Base-by-base conservation (phyloP, 805 yeast genomes). In the Tanozyma kutaoensis region DNA sequence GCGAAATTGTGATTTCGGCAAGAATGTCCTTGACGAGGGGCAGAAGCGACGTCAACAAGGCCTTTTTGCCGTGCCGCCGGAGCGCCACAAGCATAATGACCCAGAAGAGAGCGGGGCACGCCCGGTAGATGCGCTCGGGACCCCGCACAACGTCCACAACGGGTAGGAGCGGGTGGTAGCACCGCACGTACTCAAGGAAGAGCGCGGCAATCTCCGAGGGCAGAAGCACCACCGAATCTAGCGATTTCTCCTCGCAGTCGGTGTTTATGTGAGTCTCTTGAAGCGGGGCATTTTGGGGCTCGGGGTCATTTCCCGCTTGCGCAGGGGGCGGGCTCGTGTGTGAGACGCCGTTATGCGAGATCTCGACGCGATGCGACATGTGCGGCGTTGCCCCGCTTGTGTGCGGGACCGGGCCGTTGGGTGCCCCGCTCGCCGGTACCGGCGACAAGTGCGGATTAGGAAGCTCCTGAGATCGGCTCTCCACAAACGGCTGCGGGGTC, bases 101-200 rank as follows among this genome's bases (percentile, higher is more conserved):
- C 98, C 98, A 88, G 44, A 88, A 88, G 12, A 88, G 56, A 3
- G 88, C 76, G 0, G 96, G 95, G 31, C 95, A 84, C 12, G 80
- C 59, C 31, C 71, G 52, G 47, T 79, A 81, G 7, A 86, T 66
- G 25, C 72, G 57, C 39, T 85, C 96, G 1, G 94, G 91, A 8
- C 95, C 95, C 34, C 68, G 69, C 5, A 58, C 36, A 2, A 88
- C 66, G 45, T 88, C 94, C 3, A 88, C 91, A 1, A 88, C 79
- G 0, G 97, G 97, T 25, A 91, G 46, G 27, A 79, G 73, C 1
- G 82, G 79, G 48, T 88, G 96, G 44, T 91, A 88, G 33, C 70
- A 61, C n/a, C 59, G 53, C 3, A 74, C 76, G 46, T 73, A 88
- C 46, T 82, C 95, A 17, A 56, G 34, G 45, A 62, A 88, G 8